These are phyloP conservation scores for Phytophthora capsici DNA, from an alignment of 352 stramenopile genomes.

Conservation along the genomic window DNA sequence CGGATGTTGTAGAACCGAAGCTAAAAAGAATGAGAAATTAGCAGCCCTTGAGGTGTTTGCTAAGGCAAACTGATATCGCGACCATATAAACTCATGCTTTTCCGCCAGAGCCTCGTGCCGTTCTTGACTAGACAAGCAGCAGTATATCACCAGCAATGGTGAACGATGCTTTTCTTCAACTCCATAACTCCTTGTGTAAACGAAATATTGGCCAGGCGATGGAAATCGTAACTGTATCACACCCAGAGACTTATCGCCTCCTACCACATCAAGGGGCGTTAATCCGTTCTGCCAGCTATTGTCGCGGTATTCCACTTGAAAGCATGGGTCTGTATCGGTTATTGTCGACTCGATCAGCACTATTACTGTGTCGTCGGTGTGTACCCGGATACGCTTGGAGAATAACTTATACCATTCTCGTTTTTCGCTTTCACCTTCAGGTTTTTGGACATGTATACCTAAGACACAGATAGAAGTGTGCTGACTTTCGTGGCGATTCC, in stretches of 20 bases:
- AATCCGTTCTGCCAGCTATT: constrained; percentile 19
- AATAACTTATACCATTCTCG: constrained; percentile 20
- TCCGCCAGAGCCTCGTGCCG: constrained; percentile 12
- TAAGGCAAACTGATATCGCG: constrained; percentile 23
- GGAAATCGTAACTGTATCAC: constrained; percentile 21
- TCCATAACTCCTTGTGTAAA: constrained; percentile 11
- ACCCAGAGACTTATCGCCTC: constrained; percentile 3
- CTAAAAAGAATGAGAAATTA: constrained; percentile 34
- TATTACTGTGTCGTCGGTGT: constrained; percentile 17
- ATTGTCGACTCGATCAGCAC: constrained; percentile 18
- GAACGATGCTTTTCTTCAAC: neutral
- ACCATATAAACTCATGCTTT: constrained; percentile 14
- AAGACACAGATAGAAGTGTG: constrained; percentile 11
- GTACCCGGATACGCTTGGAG: constrained; percentile 24
- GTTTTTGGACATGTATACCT: constrained; percentile 21
- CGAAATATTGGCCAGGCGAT: constrained; percentile 23
- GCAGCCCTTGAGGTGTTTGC: constrained; percentile 1
- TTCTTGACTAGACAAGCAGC: constrained; percentile 16
- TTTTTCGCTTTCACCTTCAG: constrained; percentile 8
- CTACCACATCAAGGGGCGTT: constrained; percentile 18
- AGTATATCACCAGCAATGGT: constrained; percentile 17
- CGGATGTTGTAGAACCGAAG: constrained; percentile 19
- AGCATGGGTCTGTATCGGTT: constrained; percentile 8
- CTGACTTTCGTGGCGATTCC: neutral
- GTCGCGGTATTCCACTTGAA: constrained; percentile 26